Base-by-base conservation (phyloP, 129 eudicot species). In the Pseudognaphalium luteoalbum region DNA sequence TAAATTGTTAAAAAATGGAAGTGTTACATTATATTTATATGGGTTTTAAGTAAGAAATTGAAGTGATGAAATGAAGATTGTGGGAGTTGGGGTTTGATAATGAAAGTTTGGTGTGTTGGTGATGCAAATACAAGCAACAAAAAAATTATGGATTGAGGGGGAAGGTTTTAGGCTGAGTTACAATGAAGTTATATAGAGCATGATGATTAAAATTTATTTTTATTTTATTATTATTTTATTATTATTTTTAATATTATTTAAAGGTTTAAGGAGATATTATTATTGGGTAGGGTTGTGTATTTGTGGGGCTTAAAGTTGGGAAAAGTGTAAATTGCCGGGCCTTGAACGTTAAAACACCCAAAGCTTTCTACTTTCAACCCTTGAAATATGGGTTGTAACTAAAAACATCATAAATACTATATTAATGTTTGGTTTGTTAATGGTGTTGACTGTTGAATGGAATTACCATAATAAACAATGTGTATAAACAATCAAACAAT, bases 261-360 rank as follows among this genome's bases (percentile, higher is more conserved):
- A 35, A 33, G 39, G 8, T 6, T 54, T 1, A 64, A 52, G 50
- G 4, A 21, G 71, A 14, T 5, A 1, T 25, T 25, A 1, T 1
- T 25, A 25, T 1, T 22, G 28, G 30, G 70, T 20, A 33, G 51
- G 64, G 52, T 58, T 8, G 73, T 51, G 67, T 29, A 33, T 30
- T 70, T 41, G 54, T 76, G 71, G 68, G 67, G 75, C 64, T 67
- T 65, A 80, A 54, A 52, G 59, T 73, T 29, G 70, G 79, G 69
- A 33, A 66, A 80, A 80, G 79, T 73, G 79, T 66, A 50, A 81
- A 67, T 79, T 76, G 91, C 86, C 93, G 93, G 96, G 89, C 91
- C 96, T 86, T 81, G 57, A 78, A 90, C 93, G 93, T 88, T 80
- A 82, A 87, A 84, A 58, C 87, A 77, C 73, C 79, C 68, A 50